Evolutionary conservation across 208 protist species (phyloP).

Genomic region (Leptomonas pyrrhocoris): DNA sequence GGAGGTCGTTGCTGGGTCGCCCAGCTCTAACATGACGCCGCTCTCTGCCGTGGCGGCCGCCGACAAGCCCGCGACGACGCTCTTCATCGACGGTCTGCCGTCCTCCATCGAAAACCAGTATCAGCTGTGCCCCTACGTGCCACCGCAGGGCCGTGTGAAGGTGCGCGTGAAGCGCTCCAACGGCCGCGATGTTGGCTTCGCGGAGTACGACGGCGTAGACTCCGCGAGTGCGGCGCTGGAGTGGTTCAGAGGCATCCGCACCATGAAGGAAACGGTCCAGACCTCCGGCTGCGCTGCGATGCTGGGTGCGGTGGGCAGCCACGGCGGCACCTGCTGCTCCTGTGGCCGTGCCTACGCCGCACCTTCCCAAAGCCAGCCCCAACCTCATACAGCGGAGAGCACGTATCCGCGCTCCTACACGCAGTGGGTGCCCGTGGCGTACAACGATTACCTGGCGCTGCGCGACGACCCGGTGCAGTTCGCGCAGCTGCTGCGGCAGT

Average conservation of each 20-base stretch:
- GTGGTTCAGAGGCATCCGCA: conserved; percentile 50
- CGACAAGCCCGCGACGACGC: conserved; percentile 19
- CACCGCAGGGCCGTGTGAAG: conserved; percentile 41
- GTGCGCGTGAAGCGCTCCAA: conserved; percentile 54
- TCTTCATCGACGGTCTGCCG: conserved; percentile 66
- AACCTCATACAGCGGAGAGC: too few species aligned
- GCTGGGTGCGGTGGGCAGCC: background rate
- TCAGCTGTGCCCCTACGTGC: conserved; percentile 52
- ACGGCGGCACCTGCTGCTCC: background rate
- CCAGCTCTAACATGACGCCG: background rate
- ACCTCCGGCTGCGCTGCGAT: conserved; percentile 4
- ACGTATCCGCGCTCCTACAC: too few species aligned
- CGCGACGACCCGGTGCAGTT: background rate
- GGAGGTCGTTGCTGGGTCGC: background rate
- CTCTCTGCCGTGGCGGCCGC: background rate
- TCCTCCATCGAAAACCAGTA: conserved; percentile 40
- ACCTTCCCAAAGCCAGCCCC: too few species aligned
- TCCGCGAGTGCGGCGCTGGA: conserved; percentile 38
- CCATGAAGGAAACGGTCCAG: conserved; percentile 31
- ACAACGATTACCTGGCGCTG: too few species aligned
- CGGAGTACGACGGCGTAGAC: conserved; percentile 46
- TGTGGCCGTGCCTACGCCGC: too few species aligned
- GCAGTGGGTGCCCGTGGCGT: too few species aligned
- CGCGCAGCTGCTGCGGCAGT: conserved; percentile 36
- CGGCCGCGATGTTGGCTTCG: conserved; percentile 61